Evolutionary conservation across 148 eudicot species (phyloP).

Genomic region (Cornus suecica): DNA sequence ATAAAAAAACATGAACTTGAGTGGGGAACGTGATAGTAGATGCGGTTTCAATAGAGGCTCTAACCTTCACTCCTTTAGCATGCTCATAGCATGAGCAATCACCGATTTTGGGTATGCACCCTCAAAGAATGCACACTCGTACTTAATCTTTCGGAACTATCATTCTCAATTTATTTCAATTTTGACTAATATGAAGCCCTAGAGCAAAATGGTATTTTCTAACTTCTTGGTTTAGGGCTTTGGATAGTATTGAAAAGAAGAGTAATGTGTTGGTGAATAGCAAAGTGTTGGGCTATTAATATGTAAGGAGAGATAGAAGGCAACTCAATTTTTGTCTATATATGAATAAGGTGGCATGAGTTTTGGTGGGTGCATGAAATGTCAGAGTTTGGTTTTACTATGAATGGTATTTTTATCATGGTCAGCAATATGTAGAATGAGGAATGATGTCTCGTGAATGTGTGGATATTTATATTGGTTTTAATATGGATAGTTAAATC

Average conservation of each 20-base stretch:
- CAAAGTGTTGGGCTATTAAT: not conserved
- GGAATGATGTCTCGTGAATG: conserved; percentile 18
- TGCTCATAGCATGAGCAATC: too few species aligned
- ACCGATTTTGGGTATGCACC: too few species aligned
- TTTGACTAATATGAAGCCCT: too few species aligned
- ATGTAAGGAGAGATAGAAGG: too few species aligned
- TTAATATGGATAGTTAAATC: too few species aligned
- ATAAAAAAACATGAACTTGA: too few species aligned
- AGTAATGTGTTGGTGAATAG: not conserved
- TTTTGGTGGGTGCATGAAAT: not conserved
- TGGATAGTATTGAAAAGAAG: not conserved
- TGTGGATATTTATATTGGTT: too few species aligned
- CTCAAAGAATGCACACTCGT: too few species aligned
- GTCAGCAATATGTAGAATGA: conserved; percentile 12
- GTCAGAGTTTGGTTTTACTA: not conserved
- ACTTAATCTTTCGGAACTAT: too few species aligned
- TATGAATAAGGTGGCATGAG: not conserved
- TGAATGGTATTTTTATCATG: not conserved
- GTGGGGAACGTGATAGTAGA: too few species aligned
- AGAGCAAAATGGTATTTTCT: not conserved
- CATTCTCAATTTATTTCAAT: conserved; percentile 43
- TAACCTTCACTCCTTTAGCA: too few species aligned
- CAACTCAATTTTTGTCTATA: not conserved
- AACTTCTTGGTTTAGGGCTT: not conserved
- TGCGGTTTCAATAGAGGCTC: too few species aligned